A percentile compares a stretch with the other conserved stretches of the same genome.
Conservation (phyloP, 352 stramenopile species). For the Phytophthora melonis region DNA sequence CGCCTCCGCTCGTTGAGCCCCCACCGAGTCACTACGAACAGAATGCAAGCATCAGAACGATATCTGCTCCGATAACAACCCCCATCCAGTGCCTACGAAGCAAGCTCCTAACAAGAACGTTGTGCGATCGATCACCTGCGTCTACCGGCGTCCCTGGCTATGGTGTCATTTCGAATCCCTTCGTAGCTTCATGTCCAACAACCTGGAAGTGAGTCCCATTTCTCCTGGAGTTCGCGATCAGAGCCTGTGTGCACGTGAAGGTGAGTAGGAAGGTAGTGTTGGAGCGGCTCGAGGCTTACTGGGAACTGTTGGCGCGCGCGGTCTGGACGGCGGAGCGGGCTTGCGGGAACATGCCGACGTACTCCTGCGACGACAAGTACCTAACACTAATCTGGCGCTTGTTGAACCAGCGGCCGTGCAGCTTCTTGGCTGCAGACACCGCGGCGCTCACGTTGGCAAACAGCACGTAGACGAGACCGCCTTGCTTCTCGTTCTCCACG, state of each 20-base stretch:
- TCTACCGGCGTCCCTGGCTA: conserved; percentile 19
- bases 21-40: conserved; percentile 38
- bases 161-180: neutral
- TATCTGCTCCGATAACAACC: conserved; percentile 24
- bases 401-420: conserved; percentile 93
- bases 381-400: conserved; percentile 91
- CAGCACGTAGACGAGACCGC: conserved; percentile 90
- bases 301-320: conserved; percentile 48
- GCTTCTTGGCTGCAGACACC: conserved; percentile 69
- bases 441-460: conserved; percentile 72
- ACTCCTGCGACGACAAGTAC: conserved; percentile 88
- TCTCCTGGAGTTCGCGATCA: conserved; percentile 9
- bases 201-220: neutral
- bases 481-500: conserved; percentile 86
- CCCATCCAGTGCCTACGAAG: conserved; percentile 19
- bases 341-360: conserved; percentile 91
- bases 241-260: conserved; percentile 36
- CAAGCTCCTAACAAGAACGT: conserved; percentile 23
- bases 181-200: conserved; percentile 3
- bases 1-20: conserved; percentile 12
- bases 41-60: conserved; percentile 42
- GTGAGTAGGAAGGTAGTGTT: conserved; percentile 42
- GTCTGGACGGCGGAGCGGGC: conserved; percentile 75
- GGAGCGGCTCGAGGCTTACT: conserved; percentile 33
- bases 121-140: conserved; percentile 27